Base-by-base conservation (phyloP, 2,329 filamentous ascomycete genomes). In the Torrubiella hemipterigena region DNA sequence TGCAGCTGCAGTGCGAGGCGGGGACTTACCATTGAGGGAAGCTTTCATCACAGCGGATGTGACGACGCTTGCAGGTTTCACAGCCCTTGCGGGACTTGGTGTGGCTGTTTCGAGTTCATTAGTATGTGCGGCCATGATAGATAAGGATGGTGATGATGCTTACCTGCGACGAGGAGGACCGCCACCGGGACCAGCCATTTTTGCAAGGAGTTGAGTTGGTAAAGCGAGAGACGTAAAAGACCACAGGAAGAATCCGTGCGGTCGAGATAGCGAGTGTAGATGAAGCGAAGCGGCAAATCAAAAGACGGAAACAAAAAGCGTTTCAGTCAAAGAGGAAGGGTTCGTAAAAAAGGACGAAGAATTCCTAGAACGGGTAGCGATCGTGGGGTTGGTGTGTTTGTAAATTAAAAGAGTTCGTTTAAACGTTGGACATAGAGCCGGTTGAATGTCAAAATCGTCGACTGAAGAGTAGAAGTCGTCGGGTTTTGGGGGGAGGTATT, bases 21-120 rank as follows among this genome's bases (percentile, higher is more conserved):
- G 37, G 11, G 18, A 21, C 10, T n/a, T 67, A 93, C 86, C 89
- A 98, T 72, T 98, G 91, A 31, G 91, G 91, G 50, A 94, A 95
- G 45, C 77, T 94, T 58, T 98, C 91, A 52, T 98, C 91, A 61
- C 91, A 98, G 48, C 91, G 76, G 54, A 98, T 98, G 59, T 98
- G 91, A 54, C 91, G 77, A 55, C 82, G 80, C 63, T 98, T 98
- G 73, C 91, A 98, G 39, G 86, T 94, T 50, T 93, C 89, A 70
- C 91, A 98, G 41, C 91, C 91, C 64, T 95, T 96, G 52, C 91
- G 80, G 49, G 89, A 96, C 67, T 98, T 98, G 55, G 91, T 98
- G 66, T 98, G 91, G 66, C 89, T 94, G 2, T 15, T 16, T 35
- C 46, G 38, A 44, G 35, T 28, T 35, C 29, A 35, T 50, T 31